Evolutionary conservation across 1,139 yeast species (phyloP).

Genomic region (Hemisphaericaspora lyxosophila): DNA sequence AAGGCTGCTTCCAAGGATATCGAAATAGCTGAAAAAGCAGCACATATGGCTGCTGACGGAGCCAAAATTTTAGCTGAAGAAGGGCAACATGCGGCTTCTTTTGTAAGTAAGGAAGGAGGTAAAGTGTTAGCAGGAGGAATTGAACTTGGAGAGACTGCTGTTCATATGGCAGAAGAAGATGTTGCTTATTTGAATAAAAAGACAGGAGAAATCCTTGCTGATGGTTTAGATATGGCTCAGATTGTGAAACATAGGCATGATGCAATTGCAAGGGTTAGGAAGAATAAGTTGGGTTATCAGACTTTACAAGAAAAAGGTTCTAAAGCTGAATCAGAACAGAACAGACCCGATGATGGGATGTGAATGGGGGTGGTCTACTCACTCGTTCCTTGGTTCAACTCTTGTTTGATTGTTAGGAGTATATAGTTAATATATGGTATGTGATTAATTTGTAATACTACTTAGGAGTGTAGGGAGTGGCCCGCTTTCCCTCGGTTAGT

Average conservation of each 20-base stretch:
- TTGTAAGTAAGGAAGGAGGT: conserved; percentile 26
- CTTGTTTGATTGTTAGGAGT: too few species aligned
- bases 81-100: conserved; percentile 15
- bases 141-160: conserved; percentile 28
- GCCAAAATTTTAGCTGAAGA: conserved; percentile 20
- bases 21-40: conserved; percentile 7
- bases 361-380: conserved; percentile 13
- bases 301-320: conserved; percentile 45
- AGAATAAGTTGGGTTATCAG: conserved; percentile 35
- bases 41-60: conserved; percentile 26
- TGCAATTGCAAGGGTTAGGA: conserved; percentile 20
- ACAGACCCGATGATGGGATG: conserved; percentile 48
- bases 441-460: too few species aligned
- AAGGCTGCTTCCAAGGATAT: conserved; percentile 8
- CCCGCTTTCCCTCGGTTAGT: too few species aligned
- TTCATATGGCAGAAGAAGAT: conserved; percentile 22
- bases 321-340: conserved; percentile 43
- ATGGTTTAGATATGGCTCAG: conserved; percentile 27
- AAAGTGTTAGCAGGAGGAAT: conserved; percentile 33
- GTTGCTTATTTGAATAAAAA: conserved; percentile 23
- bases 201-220: conserved; percentile 30
- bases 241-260: conserved; percentile 15
- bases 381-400: too few species aligned
- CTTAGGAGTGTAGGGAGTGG: too few species aligned
- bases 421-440: too few species aligned